Base-by-base conservation (phyloP, 805 yeast genomes). In the Wickerhamomyces chambardii region DNA sequence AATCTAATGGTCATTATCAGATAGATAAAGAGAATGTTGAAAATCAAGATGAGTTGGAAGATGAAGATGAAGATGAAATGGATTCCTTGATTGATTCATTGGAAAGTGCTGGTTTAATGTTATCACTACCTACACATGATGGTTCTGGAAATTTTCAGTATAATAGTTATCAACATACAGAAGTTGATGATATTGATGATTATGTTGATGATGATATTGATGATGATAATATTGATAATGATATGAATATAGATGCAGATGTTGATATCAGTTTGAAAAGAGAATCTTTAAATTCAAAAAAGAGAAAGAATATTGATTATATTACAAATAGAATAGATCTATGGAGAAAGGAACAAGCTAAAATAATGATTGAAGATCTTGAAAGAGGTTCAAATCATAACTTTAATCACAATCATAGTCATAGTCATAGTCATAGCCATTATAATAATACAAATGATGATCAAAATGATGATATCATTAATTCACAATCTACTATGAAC, bases 271-370 rank as follows among this genome's bases (percentile, higher is more conserved):
- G n/a, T n/a, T n/a, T n/a, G n/a, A n/a, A n/a, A n/a, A n/a, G n/a
- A n/a, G n/a, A n/a, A n/a, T n/a, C n/a, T n/a, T n/a, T n/a, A n/a
- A n/a, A n/a, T n/a, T n/a, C n/a, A n/a, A n/a, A n/a, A n/a, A n/a
- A 30, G 6, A 29, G 33, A 7, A 38, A 7, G 11, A 42, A 41
- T 21, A 39, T 44, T 12, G 55, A 50, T 28, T 46, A 36, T 29
- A 34, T 51, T 26, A 44, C 48, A 4, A 42, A 37, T 29, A 38
- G 56, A 22, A 50, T 51, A 15, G 55, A 51, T 30, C 37, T 35
- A 14, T 51, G 56, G 56, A 42, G 53, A 22, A 47, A 42, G 34
- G 54, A 51, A 19, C 56, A 51, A 29, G 56, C 53, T 4, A 43
- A 32, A 17, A 25, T 38, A 1, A 33, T 50, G 32, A 48, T 49